phyloP scores from a whole-genome alignment of 495 filamentous ascomycete species.

The Penicillium silybi region DNA sequence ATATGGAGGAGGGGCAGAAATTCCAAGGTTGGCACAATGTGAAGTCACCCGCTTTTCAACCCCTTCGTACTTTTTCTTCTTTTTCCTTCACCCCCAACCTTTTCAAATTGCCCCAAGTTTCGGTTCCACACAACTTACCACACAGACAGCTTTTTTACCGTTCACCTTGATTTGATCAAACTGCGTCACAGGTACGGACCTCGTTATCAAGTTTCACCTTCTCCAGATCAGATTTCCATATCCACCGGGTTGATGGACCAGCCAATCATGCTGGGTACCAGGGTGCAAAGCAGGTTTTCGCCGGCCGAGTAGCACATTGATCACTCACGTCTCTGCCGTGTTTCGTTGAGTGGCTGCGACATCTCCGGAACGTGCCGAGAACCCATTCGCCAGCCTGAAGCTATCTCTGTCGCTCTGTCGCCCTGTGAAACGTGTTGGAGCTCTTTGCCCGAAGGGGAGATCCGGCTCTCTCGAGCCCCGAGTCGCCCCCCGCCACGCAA shows the following conservation, averaged over 20 bases:
- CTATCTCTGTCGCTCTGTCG: not conserved
- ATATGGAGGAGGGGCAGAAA: not conserved
- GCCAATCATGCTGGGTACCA: slow-evolving; percentile 16
- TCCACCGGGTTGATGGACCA: slow-evolving; percentile 20
- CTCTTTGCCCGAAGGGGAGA: not conserved
- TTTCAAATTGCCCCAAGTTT: not conserved
- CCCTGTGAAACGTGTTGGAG: not conserved
- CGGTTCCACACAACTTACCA: not conserved
- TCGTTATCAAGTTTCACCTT: not conserved
- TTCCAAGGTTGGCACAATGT: not conserved
- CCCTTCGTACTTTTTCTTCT: not conserved
- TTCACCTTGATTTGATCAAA: not conserved
- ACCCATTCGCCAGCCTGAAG: not conserved
- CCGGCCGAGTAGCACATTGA: slow-evolving; percentile 1
- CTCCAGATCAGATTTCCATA: not conserved
- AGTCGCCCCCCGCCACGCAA: not conserved
- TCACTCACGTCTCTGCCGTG: slow-evolving; percentile 5
- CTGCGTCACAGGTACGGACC: slow-evolving; percentile 1
- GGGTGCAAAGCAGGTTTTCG: slow-evolving; percentile 27
- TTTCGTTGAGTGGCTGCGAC: slow-evolving; percentile 2
- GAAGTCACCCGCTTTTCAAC: not conserved
- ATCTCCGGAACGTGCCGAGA: slow-evolving; percentile 7
- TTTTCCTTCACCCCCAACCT: not conserved
- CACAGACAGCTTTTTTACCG: not conserved
- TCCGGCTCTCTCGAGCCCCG: not conserved